Percentiles rank a stretch among this genome's conserved stretches.
These are phyloP conservation scores for Cyphellophora europaea DNA, from an alignment of 2,329 filamentous ascomycete species.

Conservation along the genomic window DNA sequence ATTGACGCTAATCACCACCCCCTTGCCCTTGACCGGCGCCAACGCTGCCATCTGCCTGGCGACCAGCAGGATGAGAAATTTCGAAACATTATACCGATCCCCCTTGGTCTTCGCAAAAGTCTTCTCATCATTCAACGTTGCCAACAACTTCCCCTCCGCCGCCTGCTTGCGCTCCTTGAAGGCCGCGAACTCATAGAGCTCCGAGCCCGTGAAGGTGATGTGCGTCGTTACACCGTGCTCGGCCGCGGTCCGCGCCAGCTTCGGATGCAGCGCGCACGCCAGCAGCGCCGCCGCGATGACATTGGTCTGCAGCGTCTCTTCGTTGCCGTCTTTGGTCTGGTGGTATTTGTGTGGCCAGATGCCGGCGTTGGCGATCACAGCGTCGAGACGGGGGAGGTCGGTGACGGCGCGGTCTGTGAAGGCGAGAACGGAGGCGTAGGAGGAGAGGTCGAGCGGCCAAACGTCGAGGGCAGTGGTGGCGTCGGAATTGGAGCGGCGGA, in stretches of 20 bases:
- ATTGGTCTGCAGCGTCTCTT: slow-evolving; percentile 21
- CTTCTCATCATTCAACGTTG: slow-evolving; percentile 20
- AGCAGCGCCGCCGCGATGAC: slow-evolving; percentile 20
- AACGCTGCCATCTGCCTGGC: too few species aligned
- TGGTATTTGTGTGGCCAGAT: slow-evolving; percentile 20
- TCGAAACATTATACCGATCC: too few species aligned
- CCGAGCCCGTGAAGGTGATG: slow-evolving; percentile 18
- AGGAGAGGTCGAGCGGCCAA: slow-evolving; percentile 27
- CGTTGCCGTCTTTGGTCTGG: slow-evolving; percentile 20
- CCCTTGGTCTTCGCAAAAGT: too few species aligned
- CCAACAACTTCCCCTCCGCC: slow-evolving; percentile 10
- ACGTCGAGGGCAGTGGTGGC: background rate
- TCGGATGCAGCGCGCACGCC: slow-evolving; percentile 16
- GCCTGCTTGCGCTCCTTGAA: slow-evolving; percentile 16
- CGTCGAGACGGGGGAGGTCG: slow-evolving; percentile 26
- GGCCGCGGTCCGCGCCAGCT: slow-evolving; percentile 32
- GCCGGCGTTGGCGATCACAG: slow-evolving; percentile 33
- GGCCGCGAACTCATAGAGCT: slow-evolving; percentile 28
- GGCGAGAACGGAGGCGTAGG: slow-evolving; percentile 25
- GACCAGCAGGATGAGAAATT: too few species aligned
- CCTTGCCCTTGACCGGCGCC: too few species aligned
- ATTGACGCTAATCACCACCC: too few species aligned
- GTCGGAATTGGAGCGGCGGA: background rate
- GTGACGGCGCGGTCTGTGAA: slow-evolving; percentile 25
- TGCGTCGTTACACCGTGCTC: slow-evolving; percentile 23